A percentile compares a stretch with the other conserved stretches of the same genome.
Conservation (phyloP, 257 asterid species). For the Thymus quinquecostatus region DNA sequence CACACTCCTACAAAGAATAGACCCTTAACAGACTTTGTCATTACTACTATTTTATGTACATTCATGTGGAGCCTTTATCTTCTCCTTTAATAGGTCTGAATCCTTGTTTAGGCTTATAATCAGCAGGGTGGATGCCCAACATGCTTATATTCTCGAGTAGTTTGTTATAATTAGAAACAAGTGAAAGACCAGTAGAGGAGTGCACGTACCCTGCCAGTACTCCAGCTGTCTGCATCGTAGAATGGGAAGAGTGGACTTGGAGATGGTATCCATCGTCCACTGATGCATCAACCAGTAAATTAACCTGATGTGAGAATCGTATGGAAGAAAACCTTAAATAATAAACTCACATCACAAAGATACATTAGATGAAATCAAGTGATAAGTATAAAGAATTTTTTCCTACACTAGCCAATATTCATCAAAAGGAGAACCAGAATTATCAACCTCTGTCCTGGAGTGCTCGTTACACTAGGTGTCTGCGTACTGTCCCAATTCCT, state of each 20-base stretch:
- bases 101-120: slow-evolving; percentile 2
- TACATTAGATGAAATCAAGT: slow-evolving; percentile 24
- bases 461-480: slow-evolving; percentile 67
- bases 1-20: slow-evolving; percentile 17
- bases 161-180: slow-evolving; percentile 19
- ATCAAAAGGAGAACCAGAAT: slow-evolving; percentile 40
- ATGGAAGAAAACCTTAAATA: slow-evolving; percentile 62
- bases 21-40: slow-evolving; percentile 8
- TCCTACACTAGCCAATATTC: slow-evolving; percentile 32
- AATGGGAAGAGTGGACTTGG: slow-evolving; percentile 64
- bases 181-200: slow-evolving; percentile 25
- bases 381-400: slow-evolving; percentile 15
- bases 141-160: slow-evolving; percentile 21
- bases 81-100: slow-evolving; percentile 8
- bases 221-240: slow-evolving; percentile 76
- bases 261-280: slow-evolving; percentile 89
- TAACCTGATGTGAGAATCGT: slow-evolving; percentile 89
- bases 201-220: slow-evolving; percentile 61
- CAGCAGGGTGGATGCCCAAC: slow-evolving; percentile 18
- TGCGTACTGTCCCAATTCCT: slow-evolving; percentile 72
- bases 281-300: slow-evolving; percentile 98
- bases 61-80: not conserved
- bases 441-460: slow-evolving; percentile 91
- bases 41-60: slow-evolving; percentile 4
- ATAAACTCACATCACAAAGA: slow-evolving; percentile 38